Evolutionary conservation across 2,329 filamentous ascomycete genomes (phyloP), one percentile per base, ranked within the genome.

Genomic region (Chrysosporium queenslandicum): DNA sequence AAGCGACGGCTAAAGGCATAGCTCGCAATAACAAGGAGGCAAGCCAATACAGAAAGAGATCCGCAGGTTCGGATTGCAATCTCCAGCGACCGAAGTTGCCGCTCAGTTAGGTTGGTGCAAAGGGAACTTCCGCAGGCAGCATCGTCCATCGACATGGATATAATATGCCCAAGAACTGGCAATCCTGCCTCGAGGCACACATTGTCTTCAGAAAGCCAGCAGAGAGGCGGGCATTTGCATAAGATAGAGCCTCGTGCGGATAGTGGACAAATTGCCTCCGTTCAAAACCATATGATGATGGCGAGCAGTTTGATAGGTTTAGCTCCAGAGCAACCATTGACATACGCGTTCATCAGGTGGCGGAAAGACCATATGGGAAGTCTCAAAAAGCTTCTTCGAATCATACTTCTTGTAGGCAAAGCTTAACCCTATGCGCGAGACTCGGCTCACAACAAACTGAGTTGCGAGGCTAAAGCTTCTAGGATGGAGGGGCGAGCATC

Each of bases 21-120:
- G n/a, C 53, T 59, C 5, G 36, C 12, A 27, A 63, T 56, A 14
- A 63, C 54, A 42, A 63, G 55, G 25, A 58, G 14, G 32, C 55
- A 59, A 3, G 52, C 45, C 11, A 52, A 21, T 9, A 63, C 43
- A 4, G 61, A 63, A 8, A 62, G 7, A n/a, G 43, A 40, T 16
- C 61, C 59, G 46, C 52, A 55, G 16, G 8, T 9, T 5, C 50
- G 50, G 27, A 47, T 32, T 1, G 50, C 41, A 45, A 51, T 51
- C 9, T 45, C 40, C 1, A 51, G 14, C 2, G 49, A 51, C 4
- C 21, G 12, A 14, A 45, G 30, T 23, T 45, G 40, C 21, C 11
- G 11, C 8, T 8, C 30, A 29, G n/a, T 43, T 14, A 51, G 20
- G 14, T 14, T 12, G 37, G 2, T 34, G 29, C 49, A 50, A 23